Percentiles rank a stretch among this genome's conserved stretches.
phyloP scores from a whole-genome alignment of 345 rosid genomes.

The Viola odorata region DNA sequence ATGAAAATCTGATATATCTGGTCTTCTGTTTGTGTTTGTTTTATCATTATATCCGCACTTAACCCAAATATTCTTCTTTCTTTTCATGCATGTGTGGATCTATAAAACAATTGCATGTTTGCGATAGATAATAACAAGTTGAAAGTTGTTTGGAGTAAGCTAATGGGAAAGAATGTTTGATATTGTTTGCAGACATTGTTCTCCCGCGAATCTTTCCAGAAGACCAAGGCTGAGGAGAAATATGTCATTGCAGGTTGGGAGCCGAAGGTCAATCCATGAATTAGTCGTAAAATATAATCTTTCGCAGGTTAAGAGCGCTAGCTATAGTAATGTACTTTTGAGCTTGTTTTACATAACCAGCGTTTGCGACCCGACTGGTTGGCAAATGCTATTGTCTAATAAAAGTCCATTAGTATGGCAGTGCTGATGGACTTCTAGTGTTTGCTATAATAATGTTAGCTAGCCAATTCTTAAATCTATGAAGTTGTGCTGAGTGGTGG shows the following conservation, averaged over 20 bases:
- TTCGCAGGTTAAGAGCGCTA: slow-evolving; percentile 5
- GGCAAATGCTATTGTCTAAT: not conserved
- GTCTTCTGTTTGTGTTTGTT: not conserved
- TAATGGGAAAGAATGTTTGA: not conserved
- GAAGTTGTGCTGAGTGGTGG: no score
- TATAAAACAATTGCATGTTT: no score
- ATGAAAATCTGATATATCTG: not conserved
- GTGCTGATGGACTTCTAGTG: no score
- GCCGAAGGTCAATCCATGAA: slow-evolving; percentile 68
- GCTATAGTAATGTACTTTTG: slow-evolving; percentile 9
- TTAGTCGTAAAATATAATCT: slow-evolving; percentile 16
- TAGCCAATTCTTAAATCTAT: no score
- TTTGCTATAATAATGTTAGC: no score
- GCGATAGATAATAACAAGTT: not conserved
- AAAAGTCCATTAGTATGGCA: slow-evolving; percentile 12
- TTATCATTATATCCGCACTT: no score
- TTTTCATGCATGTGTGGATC: not conserved
- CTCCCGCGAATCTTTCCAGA: slow-evolving; percentile 57
- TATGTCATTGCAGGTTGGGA: slow-evolving; percentile 80
- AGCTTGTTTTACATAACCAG: not conserved
- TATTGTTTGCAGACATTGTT: slow-evolving; percentile 39
- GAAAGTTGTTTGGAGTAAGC: not conserved
- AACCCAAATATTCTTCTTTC: not conserved
- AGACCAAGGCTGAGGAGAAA: slow-evolving; percentile 57
- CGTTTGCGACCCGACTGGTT: not conserved